Conservation (phyloP, 768 basidiomycete genomes). For the Candolleomyces eurysporus region DNA sequence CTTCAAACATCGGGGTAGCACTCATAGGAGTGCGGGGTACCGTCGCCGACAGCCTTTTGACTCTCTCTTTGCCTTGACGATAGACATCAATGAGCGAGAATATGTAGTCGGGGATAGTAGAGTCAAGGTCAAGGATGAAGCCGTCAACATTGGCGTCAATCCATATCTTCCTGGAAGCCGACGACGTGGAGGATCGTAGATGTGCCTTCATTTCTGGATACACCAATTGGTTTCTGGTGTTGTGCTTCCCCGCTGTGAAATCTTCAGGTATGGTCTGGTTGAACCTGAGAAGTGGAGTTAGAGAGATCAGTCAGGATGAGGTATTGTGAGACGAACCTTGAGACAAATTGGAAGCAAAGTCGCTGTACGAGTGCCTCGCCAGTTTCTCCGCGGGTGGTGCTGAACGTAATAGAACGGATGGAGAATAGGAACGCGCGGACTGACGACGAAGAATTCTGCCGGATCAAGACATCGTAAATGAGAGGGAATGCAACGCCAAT, state of each 20-base stretch:
- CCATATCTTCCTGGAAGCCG: conserved; percentile 52
- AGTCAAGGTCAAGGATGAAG: conserved; percentile 82
- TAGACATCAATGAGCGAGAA: conserved; percentile 87
- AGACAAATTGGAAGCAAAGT: conserved; percentile 84
- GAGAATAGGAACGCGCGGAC: conserved; percentile 86
- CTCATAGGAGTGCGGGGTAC: conserved; percentile 44
- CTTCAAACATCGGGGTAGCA: conserved; percentile 16
- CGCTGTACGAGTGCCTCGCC: conserved; percentile 71
- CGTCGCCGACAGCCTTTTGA: conserved; percentile 62
- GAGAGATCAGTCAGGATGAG: conserved; percentile 4
- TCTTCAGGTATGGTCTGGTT: conserved; percentile 68
- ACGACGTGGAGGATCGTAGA: conserved; percentile 53
- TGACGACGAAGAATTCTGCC: conserved; percentile 41
- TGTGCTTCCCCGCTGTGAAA: conserved; percentile 68
- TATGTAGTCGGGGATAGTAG: conserved; percentile 72
- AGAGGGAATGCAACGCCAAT: conserved; percentile 93
- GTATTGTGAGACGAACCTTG: conserved; percentile 47
- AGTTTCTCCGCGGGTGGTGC: conserved; percentile 70
- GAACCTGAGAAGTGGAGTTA: conserved; percentile 54
- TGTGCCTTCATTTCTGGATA: conserved; percentile 84
- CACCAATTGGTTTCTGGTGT: conserved; percentile 66
- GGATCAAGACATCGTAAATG: conserved; percentile 55
- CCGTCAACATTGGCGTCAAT: conserved; percentile 75
- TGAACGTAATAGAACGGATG: conserved; percentile 71
- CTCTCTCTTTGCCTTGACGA: conserved; percentile 73